Evolutionary conservation across 139 green algal genomes (phyloP).

Genomic region (Volvox reticuliferus): DNA sequence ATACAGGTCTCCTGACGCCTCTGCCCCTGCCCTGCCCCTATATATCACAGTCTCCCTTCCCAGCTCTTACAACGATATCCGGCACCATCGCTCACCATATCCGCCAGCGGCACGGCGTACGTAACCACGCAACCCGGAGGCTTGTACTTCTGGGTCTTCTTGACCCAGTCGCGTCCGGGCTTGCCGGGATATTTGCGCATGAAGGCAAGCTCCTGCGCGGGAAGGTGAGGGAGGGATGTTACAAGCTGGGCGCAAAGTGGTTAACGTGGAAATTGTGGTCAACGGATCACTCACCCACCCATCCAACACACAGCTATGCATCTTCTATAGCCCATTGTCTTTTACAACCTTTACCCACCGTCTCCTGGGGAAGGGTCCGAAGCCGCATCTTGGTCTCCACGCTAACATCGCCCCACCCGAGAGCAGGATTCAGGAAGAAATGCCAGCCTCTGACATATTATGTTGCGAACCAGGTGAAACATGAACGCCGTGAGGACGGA

Average conservation of each 20-base stretch:
- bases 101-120: constrained; percentile 50
- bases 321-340: no score
- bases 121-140: constrained; percentile 45
- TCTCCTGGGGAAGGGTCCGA: constrained; percentile 61
- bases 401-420: constrained; percentile 65
- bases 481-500: no score
- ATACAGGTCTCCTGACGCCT: not conserved
- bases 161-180: constrained; percentile 49
- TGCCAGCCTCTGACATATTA: constrained; percentile 40
- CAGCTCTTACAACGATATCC: not conserved
- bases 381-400: constrained; percentile 65
- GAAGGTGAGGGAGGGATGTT: not conserved
- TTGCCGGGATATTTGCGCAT: constrained; percentile 63
- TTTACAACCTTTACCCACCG: constrained; percentile 31
- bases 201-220: constrained; percentile 52
- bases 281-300: no score
- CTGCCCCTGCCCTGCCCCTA: not conserved
- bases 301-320: no score
- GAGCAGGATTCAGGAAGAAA: constrained; percentile 64
- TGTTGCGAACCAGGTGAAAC: no score
- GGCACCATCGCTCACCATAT: constrained; percentile 55
- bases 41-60: not conserved
- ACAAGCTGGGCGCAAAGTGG: no score
- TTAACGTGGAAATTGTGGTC: no score
- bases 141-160: constrained; percentile 69